These are phyloP conservation scores for Leersia perrieri DNA, from an alignment of 176 grass and related monocot species.

Conservation along the genomic window DNA sequence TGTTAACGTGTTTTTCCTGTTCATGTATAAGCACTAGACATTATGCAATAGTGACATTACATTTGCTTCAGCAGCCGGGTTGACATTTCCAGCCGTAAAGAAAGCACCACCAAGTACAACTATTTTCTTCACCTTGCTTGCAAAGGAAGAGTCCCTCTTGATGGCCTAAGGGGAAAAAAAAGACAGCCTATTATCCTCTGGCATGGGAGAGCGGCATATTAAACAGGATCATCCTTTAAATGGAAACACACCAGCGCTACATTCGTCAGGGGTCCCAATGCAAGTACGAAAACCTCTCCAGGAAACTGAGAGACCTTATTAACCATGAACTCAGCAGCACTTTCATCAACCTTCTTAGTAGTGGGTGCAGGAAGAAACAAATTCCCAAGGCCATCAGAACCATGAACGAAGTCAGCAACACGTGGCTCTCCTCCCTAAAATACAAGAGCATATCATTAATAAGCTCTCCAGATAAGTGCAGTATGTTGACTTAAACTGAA, in stretches of 20 bases:
- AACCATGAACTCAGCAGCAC: slow-evolving; percentile 80
- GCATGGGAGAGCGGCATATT: background rate
- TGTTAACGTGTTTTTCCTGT: background rate
- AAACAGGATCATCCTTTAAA: background rate
- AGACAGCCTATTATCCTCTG: background rate
- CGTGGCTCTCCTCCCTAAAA: slow-evolving; percentile 66
- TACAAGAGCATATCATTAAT: slow-evolving; percentile 18
- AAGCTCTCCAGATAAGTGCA: background rate
- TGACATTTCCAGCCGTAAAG: slow-evolving; percentile 73
- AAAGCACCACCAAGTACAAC: slow-evolving; percentile 91
- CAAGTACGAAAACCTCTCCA: slow-evolving; percentile 75
- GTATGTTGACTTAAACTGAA: background rate
- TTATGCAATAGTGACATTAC: slow-evolving; percentile 33
- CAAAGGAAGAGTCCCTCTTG: slow-evolving; percentile 77
- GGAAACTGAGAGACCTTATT: slow-evolving; percentile 82
- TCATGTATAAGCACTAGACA: background rate
- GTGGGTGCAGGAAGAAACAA: slow-evolving; percentile 69
- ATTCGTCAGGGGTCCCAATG: slow-evolving; percentile 88
- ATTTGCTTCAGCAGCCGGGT: slow-evolving; percentile 98
- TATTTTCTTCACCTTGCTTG: slow-evolving; percentile 86
- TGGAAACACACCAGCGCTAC: slow-evolving; percentile 69
- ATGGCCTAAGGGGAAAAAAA: slow-evolving; percentile 69
- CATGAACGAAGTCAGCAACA: slow-evolving; percentile 83
- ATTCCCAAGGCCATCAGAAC: slow-evolving; percentile 92
- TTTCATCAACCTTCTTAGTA: slow-evolving; percentile 59